These are phyloP conservation scores for Citrus cavaleriei DNA, from an alignment of 345 rosid species.

Conservation along the genomic window DNA sequence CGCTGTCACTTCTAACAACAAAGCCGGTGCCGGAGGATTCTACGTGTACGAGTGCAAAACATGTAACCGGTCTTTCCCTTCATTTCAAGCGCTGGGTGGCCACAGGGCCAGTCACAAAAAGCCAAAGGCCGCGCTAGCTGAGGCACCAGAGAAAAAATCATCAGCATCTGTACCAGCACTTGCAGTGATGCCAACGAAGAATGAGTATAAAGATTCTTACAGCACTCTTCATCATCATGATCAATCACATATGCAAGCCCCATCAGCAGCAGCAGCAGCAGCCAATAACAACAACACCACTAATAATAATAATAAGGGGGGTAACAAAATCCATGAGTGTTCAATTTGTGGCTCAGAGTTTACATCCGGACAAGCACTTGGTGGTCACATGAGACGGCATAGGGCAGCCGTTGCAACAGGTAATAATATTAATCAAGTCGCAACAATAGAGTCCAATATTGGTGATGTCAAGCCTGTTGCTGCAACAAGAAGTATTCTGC, in stretches of 20 bases:
- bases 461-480: conserved; percentile 27
- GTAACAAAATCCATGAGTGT: conserved; percentile 78
- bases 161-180: neutral
- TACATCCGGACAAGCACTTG: conserved; percentile 91
- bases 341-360: conserved; percentile 92
- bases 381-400: conserved; percentile 99
- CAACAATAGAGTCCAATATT: neutral
- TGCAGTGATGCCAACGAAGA: conserved; percentile 6
- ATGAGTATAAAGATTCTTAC: neutral
- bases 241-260: too few relatives aligned
- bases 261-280: too few relatives aligned
- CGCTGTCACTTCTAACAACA: conserved; percentile 15
- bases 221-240: neutral
- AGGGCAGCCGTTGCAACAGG: conserved; percentile 32
- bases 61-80: conserved; percentile 76
- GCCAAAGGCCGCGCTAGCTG: conserved; percentile 34
- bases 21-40: conserved; percentile 33
- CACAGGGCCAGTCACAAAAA: conserved; percentile 97
- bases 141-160: conserved; percentile 22
- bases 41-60: conserved; percentile 88
- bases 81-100: conserved; percentile 96
- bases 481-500: conserved; percentile 35
- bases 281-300: too few relatives aligned
- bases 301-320: conserved; percentile 7
- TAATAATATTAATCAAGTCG: neutral